These are phyloP conservation scores for Dictyostelium discoideum DNA, from an alignment of 78 protist genomes.

Conservation along the genomic window dicty_2.7 NC_007090.3:1753501-1754000, in stretches of 20 bases:
- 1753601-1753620: neutral
- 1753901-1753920: neutral
- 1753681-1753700: neutral
- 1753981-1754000: neutral
- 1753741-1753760: slow-evolving; percentile 14
- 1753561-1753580: neutral
- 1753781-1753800: neutral
- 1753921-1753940: neutral
- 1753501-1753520: neutral
- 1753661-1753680: neutral
- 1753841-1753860: neutral
- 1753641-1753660: neutral
- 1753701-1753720: neutral
- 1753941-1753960: neutral
- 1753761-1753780: neutral
- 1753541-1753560: neutral
- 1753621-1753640: slow-evolving; percentile 4
- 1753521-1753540: neutral
- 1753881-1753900: neutral
- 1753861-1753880: neutral
- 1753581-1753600: neutral
- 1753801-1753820: neutral
- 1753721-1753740: neutral
- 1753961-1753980: neutral
- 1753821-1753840: neutral